Conservation (phyloP, 805 yeast species). For the Suhomyces faveliae region DNA sequence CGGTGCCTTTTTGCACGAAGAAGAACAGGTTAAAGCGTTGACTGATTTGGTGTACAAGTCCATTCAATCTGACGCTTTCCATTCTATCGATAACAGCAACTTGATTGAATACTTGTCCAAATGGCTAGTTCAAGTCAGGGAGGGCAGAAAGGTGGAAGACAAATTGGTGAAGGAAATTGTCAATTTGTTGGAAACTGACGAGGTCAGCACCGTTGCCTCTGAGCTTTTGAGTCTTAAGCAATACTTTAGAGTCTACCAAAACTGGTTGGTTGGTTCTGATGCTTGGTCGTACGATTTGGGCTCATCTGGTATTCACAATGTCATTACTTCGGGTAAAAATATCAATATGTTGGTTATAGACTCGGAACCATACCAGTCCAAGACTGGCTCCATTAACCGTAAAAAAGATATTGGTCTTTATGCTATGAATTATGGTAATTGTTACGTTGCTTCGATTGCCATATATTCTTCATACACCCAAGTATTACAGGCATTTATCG, state of each 20-base stretch:
- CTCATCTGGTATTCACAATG: slow-evolving; percentile 84
- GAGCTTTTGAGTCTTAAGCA: slow-evolving; percentile 48
- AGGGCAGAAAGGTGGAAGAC: slow-evolving; percentile 26
- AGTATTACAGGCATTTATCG: slow-evolving; percentile 80
- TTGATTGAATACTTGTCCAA: slow-evolving; percentile 59
- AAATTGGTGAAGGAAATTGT: slow-evolving; percentile 31
- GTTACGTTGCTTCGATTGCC: slow-evolving; percentile 92
- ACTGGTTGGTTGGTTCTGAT: slow-evolving; percentile 92
- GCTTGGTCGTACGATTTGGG: slow-evolving; percentile 95
- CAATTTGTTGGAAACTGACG: slow-evolving; percentile 39
- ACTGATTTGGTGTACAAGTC: slow-evolving; percentile 45
- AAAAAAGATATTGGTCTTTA: slow-evolving; percentile 92
- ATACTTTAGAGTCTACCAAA: slow-evolving; percentile 47
- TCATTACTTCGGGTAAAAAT: slow-evolving; percentile 70
- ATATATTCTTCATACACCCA: slow-evolving; percentile 93
- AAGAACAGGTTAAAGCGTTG: slow-evolving; percentile 50
- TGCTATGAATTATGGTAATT: slow-evolving; percentile 89
- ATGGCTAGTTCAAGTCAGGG: slow-evolving; percentile 62
- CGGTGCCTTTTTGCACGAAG: slow-evolving; percentile 65
- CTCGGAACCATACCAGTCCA: slow-evolving; percentile 62
- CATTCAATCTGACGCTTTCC: slow-evolving; percentile 44
- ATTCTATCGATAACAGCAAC: slow-evolving; percentile 43
- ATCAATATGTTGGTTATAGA: slow-evolving; percentile 85
- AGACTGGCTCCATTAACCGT: slow-evolving; percentile 46
- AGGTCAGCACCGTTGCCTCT: slow-evolving; percentile 37